Percentiles rank a stretch among this genome's conserved stretches.
Evolutionary conservation across 768 basidiomycete species (phyloP).

Genomic region (Tricholoma sp.): DNA sequence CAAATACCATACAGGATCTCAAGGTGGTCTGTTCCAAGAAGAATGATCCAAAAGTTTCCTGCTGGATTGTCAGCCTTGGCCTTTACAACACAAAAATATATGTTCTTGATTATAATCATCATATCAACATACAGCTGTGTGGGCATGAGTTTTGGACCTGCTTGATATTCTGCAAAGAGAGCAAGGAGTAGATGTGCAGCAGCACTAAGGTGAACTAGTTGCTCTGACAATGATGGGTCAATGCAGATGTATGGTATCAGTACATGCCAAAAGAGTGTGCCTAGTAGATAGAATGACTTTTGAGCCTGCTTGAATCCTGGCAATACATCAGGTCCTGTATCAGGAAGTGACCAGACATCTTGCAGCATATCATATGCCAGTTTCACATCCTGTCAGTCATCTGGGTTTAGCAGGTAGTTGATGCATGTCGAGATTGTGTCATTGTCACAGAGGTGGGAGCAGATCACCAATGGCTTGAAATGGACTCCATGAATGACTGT

Average conservation of each 20-base stretch:
- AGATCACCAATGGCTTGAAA: not conserved
- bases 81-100: conserved; percentile 33
- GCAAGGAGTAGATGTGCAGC: conserved; percentile 24
- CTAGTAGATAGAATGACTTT: conserved; percentile 14
- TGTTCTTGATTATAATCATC: conserved; percentile 34
- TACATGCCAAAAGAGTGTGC: conserved; percentile 18
- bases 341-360: conserved; percentile 21
- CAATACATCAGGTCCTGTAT: not conserved
- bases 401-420: conserved; percentile 18
- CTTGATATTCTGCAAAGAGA: not conserved
- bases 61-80: conserved; percentile 26
- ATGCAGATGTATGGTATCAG: conserved; percentile 26
- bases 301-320: conserved; percentile 17
- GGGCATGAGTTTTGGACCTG: not conserved
- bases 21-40: conserved; percentile 33
- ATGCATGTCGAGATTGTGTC: conserved; percentile 16
- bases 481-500: conserved; percentile 5
- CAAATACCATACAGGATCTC: conserved; percentile 29
- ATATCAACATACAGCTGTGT: conserved; percentile 24
- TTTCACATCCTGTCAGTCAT: conserved; percentile 27
- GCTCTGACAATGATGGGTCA: conserved; percentile 24
- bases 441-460: conserved; percentile 10
- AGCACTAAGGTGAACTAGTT: conserved; percentile 27
- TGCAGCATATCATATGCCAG: too few species aligned
- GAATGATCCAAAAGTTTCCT: conserved; percentile 26